Conservation (phyloP, 257 asterid genomes). For the Gentiana straminea region DNA sequence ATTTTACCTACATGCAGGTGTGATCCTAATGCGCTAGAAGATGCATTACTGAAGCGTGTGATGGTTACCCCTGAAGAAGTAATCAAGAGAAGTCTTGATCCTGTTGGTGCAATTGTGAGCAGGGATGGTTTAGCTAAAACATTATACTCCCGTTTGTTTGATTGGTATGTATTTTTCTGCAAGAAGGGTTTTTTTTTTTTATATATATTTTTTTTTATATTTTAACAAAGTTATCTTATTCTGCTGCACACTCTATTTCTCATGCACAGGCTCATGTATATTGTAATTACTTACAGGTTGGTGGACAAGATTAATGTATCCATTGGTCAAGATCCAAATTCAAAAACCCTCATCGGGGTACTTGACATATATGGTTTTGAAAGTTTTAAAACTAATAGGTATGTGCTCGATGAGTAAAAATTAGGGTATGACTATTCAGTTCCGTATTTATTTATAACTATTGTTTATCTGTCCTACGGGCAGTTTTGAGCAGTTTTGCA, state of each 20-base stretch:
- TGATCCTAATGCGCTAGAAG: conserved; percentile 60
- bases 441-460: conserved; percentile 5
- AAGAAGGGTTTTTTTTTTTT: conserved; percentile 4
- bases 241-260: conserved; percentile 8
- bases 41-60: conserved; percentile 87
- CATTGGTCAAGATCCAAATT: conserved; percentile 85
- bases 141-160: conserved; percentile 81
- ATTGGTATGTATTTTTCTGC: conserved; percentile 45
- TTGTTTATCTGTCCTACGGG: conserved; percentile 17
- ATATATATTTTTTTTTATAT: neutral
- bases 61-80: conserved; percentile 99
- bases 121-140: conserved; percentile 97
- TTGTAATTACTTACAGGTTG: conserved; percentile 47
- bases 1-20: conserved; percentile 42
- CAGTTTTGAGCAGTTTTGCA: conserved; percentile 97
- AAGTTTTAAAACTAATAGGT: conserved; percentile 90
- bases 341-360: conserved; percentile 80
- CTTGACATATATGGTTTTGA: conserved; percentile 98
- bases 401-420: conserved; percentile 15
- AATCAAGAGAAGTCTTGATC: conserved; percentile 97
- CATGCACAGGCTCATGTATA: conserved; percentile 5
- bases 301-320: conserved; percentile 87
- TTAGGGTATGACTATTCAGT: neutral
- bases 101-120: conserved; percentile 68
- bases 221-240: neutral